Conservation (phyloP, 148 eudicot species). For the Vaccinium myrtillus region DNA sequence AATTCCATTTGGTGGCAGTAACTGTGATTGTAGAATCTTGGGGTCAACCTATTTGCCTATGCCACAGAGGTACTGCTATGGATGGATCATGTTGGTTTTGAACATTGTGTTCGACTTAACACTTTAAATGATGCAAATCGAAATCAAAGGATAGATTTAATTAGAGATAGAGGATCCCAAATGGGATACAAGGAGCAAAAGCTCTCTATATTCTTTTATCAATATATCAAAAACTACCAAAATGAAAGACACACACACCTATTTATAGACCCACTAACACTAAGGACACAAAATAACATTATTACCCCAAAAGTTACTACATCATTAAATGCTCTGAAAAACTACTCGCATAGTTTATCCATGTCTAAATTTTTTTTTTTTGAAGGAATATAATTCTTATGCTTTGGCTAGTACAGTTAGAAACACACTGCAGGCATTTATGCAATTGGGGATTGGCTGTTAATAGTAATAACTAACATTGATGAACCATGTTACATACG, state of each 20-base stretch:
- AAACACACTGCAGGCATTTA: not conserved
- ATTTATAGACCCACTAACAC: no score
- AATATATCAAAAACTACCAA: no score
- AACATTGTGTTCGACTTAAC: not conserved
- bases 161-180: no score
- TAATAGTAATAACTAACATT: not conserved
- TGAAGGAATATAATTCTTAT: not conserved
- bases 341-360: not conserved
- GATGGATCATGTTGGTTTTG: not conserved
- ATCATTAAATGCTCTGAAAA: not conserved
- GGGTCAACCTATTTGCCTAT: not conserved
- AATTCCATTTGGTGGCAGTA: conserved; percentile 8
- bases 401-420: not conserved
- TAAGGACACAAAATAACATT: no score
- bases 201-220: no score
- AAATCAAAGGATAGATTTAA: no score
- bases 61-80: not conserved
- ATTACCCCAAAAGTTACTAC: no score
- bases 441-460: not conserved
- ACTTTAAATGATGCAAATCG: not conserved
- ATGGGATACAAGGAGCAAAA: no score
- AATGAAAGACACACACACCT: no score
- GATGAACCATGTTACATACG: not conserved
- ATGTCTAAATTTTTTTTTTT: not conserved
- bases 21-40: not conserved